Evolutionary conservation across 306 rosid genomes (phyloP).

Genomic region (Abrus precatorius): DNA sequence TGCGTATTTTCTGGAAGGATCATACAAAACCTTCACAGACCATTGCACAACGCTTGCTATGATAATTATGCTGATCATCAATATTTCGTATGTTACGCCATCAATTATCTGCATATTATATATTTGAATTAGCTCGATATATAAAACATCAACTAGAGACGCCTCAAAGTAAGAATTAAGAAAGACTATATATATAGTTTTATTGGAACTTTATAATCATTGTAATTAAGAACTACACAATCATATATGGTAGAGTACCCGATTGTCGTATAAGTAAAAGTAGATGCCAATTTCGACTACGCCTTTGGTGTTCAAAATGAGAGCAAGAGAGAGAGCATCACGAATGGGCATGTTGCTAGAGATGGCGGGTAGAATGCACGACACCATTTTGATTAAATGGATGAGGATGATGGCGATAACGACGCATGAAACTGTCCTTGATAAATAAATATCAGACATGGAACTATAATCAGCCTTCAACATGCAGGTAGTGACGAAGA

Average conservation of each 20-base stretch:
- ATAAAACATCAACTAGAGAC: too few relatives aligned
- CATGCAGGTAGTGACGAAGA: constrained; percentile 57
- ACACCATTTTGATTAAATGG: constrained; percentile 34
- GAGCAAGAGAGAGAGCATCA: constrained; percentile 60
- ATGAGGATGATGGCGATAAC: neutral
- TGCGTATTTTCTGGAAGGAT: constrained; percentile 65
- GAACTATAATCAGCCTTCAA: constrained; percentile 55
- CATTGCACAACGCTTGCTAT: constrained; percentile 50
- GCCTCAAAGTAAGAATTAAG: neutral
- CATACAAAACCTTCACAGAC: constrained; percentile 54
- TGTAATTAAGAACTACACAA: too few relatives aligned
- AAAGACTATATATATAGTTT: neutral
- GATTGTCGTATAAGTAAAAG: constrained; percentile 14
- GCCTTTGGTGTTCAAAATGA: constrained; percentile 70
- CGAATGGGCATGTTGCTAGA: constrained; percentile 53
- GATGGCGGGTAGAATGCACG: constrained; percentile 41
- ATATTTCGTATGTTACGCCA: neutral
- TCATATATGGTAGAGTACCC: constrained; percentile 22
- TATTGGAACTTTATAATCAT: too few relatives aligned
- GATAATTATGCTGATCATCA: constrained; percentile 41
- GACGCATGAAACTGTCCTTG: too few relatives aligned
- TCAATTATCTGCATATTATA: constrained; percentile 44
- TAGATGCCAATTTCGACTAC: constrained; percentile 54
- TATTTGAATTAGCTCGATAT: neutral
- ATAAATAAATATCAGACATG: too few relatives aligned